A percentile compares a stretch with the other conserved stretches of the same genome.
phyloP scores from a whole-genome alignment of 768 basidiomycete species.

The Calocera viscosa region DNA sequence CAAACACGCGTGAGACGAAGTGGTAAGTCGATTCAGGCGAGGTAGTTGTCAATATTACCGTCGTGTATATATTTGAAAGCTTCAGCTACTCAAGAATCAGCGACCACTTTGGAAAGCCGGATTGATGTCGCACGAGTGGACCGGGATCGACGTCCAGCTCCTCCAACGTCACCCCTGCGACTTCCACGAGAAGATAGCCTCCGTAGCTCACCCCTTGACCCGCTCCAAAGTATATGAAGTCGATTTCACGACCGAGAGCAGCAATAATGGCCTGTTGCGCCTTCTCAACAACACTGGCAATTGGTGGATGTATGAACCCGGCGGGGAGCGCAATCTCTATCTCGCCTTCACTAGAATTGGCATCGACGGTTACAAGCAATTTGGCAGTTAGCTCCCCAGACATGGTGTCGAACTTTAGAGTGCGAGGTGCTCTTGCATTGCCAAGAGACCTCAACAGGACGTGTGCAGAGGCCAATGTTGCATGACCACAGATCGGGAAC shows the following conservation, averaged over 20 bases:
- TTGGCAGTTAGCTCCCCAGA: slow-evolving; percentile 19
- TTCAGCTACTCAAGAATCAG: neutral
- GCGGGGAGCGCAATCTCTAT: slow-evolving; percentile 21
- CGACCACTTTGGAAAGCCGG: neutral
- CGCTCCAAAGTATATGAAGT: neutral
- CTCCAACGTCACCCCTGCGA: slow-evolving; percentile 10
- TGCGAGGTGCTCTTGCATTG: slow-evolving; percentile 1
- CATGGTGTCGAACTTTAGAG: slow-evolving; percentile 18
- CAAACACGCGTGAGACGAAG: slow-evolving; percentile 27
- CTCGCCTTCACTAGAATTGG: neutral
- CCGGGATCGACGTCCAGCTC: slow-evolving; percentile 5
- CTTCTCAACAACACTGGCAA: neutral
- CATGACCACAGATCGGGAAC: slow-evolving; percentile 27
- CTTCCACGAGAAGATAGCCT: slow-evolving; percentile 11
- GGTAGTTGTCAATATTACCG: slow-evolving; percentile 18
- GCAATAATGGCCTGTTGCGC: neutral
- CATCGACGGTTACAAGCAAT: neutral
- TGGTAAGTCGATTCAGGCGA: slow-evolving; percentile 13
- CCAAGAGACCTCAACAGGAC: slow-evolving; percentile 20
- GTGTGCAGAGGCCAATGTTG: slow-evolving; percentile 25
- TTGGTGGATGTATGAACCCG: slow-evolving; percentile 8
- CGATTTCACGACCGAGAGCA: slow-evolving; percentile 12
- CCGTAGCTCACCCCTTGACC: slow-evolving; percentile 2
- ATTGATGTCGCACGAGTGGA: neutral
- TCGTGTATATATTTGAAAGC: neutral